A percentile compares a stretch with the other conserved stretches of the same genome.
Conservation (phyloP, 495 filamentous ascomycete genomes). For the Bacidia gigantensis region DNA sequence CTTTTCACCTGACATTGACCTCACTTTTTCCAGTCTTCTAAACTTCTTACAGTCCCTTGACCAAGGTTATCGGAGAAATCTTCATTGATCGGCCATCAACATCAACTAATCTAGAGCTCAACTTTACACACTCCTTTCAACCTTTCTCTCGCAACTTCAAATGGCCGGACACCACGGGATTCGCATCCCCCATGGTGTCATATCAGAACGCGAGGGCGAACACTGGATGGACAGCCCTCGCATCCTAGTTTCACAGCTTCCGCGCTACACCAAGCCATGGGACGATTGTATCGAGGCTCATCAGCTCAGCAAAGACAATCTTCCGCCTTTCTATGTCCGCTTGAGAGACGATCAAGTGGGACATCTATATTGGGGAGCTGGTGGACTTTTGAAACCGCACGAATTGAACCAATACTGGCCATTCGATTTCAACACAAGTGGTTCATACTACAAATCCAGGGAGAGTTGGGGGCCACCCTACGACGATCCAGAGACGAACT, state of each 20-base stretch:
- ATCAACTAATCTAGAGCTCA: no score
- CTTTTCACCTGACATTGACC: not conserved
- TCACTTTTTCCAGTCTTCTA: not conserved
- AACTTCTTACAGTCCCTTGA: no score
- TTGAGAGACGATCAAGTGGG: conserved; percentile 5
- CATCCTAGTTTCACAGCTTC: not conserved
- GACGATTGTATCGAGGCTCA: not conserved
- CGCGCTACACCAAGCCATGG: not conserved
- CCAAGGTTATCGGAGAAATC: no score
- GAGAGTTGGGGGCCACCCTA: not conserved
- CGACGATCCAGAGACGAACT: no score
- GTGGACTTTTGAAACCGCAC: not conserved
- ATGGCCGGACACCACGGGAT: no score
- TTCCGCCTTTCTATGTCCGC: conserved; percentile 5
- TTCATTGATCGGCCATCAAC: no score
- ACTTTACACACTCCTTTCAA: no score
- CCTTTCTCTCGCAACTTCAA: no score
- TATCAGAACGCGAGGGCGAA: not conserved
- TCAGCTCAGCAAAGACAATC: conserved; percentile 1
- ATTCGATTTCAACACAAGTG: not conserved
- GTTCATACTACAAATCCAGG: not conserved
- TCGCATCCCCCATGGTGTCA: not conserved
- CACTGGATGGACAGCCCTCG: conserved; percentile 3
- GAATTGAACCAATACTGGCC: not conserved
- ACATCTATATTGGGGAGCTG: not conserved